These are phyloP conservation scores for Solanum rostratum DNA, from an alignment of 257 asterid species.

Conservation along the genomic window DNA sequence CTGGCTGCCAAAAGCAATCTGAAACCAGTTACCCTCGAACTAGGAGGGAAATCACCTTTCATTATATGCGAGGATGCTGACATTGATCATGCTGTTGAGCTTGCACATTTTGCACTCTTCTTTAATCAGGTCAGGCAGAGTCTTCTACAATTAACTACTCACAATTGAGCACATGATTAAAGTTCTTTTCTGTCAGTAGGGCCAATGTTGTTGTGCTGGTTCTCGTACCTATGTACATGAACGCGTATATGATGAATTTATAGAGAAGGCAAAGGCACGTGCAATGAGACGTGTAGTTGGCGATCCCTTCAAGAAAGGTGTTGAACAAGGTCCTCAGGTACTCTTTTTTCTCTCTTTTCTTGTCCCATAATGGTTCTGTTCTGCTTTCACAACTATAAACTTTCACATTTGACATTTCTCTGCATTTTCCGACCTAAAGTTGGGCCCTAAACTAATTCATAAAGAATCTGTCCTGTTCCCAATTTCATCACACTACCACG, in stretches of 20 bases:
- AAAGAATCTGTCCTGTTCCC: background rate
- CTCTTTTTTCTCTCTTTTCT: background rate
- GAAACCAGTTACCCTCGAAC: constrained; percentile 70
- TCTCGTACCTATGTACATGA: constrained; percentile 82
- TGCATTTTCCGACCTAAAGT: background rate
- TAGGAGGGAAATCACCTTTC: constrained; percentile 83
- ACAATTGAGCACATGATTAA: background rate
- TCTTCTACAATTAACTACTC: background rate
- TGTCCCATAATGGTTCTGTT: background rate
- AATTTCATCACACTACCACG: background rate
- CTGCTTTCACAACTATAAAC: background rate
- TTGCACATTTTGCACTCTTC: constrained; percentile 71
- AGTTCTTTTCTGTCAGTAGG: constrained; percentile 19
- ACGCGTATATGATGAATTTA: constrained; percentile 52
- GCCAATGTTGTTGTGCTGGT: constrained; percentile 84
- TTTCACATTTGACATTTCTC: background rate
- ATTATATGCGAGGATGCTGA: constrained; percentile 67
- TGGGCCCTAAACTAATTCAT: background rate
- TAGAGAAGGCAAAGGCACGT: constrained; percentile 61
- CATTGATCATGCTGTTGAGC: constrained; percentile 49
- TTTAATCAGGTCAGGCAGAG: constrained; percentile 49
- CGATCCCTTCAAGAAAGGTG: constrained; percentile 72
- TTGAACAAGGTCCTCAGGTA: constrained; percentile 88
- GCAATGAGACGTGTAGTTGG: constrained; percentile 60
- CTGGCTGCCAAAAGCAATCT: constrained; percentile 69